Conservation (phyloP, 2,329 filamentous ascomycete genomes). For the Stromatinia cepivora region DNA sequence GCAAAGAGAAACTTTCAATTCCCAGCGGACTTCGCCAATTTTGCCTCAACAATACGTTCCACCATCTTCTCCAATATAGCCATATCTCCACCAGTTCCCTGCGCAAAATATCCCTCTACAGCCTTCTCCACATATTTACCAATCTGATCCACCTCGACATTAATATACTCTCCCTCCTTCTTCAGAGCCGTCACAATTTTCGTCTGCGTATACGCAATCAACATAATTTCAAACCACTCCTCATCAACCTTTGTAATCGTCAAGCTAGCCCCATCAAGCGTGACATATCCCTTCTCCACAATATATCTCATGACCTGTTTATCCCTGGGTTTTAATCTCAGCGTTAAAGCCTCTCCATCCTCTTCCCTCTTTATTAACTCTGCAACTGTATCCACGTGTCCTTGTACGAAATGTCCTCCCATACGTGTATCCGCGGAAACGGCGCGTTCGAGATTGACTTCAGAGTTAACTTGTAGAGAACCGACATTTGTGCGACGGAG, state of each 20-base stretch:
- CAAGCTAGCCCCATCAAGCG: constrained; percentile 90
- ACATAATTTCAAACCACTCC: constrained; percentile 93
- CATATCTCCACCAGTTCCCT: constrained; percentile 51
- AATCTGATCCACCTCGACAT: constrained; percentile 48
- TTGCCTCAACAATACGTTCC: constrained; percentile 71
- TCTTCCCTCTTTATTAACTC: constrained; percentile 69
- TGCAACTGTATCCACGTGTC: constrained; percentile 90
- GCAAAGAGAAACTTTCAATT: not conserved
- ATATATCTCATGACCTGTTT: constrained; percentile 76
- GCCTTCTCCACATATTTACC: constrained; percentile 89
- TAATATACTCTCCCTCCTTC: constrained; percentile 42
- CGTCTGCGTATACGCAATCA: constrained; percentile 95
- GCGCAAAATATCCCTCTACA: constrained; percentile 75
- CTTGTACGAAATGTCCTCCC: constrained; percentile 98
- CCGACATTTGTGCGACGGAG: constrained; percentile 96
- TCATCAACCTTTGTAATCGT: constrained; percentile 83
- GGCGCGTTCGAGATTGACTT: constrained; percentile 91
- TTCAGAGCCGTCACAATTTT: constrained; percentile 61
- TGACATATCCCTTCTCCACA: constrained; percentile 94
- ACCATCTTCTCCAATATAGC: constrained; percentile 71
- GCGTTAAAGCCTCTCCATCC: constrained; percentile 88
- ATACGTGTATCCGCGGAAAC: constrained; percentile 90
- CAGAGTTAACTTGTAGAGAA: constrained; percentile 60
- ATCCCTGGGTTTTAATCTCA: constrained; percentile 75
- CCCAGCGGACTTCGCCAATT: constrained; percentile 44